phyloP scores from a whole-genome alignment of 371 early-diverging fungal genomes.

The Rozella allomycis region DNA sequence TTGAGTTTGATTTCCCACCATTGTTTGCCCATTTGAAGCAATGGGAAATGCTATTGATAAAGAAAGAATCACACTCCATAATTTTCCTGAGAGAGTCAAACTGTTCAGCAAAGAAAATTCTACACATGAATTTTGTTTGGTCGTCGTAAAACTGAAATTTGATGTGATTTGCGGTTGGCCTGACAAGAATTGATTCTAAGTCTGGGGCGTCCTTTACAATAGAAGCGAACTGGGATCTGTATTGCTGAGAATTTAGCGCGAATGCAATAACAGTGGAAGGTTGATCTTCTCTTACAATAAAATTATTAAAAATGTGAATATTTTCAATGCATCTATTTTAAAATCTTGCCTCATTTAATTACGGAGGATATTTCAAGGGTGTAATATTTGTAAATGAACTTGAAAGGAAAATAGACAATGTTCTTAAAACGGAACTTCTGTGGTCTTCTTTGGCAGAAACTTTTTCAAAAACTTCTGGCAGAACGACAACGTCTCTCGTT shows the following conservation, averaged over 20 bases:
- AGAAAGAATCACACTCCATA: constrained; percentile 58
- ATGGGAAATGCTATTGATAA: constrained; percentile 56
- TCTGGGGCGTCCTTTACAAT: no score
- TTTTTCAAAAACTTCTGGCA: no score
- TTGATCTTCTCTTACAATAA: constrained; percentile 74
- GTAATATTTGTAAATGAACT: constrained; percentile 30
- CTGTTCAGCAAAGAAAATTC: constrained; percentile 73
- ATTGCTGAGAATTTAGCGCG: constrained; percentile 38
- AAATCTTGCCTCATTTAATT: no score
- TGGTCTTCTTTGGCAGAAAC: no score
- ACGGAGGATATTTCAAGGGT: constrained; percentile 54
- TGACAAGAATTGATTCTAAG: constrained; percentile 33
- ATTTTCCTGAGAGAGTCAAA: constrained; percentile 65
- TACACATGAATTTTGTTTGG: constrained; percentile 51
- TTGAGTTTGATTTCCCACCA: constrained; percentile 77
- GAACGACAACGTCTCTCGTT: no score
- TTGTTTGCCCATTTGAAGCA: constrained; percentile 56
- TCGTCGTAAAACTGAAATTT: constrained; percentile 51
- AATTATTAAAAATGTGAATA: no score
- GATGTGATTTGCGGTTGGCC: constrained; percentile 44
- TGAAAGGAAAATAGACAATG: no score
- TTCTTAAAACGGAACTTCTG: no score
- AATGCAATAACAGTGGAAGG: constrained; percentile 80
- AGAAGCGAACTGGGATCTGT: no score
- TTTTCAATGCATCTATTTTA: no score